Percentiles rank a stretch among this genome's conserved stretches.
These are phyloP conservation scores for Apiospora koreana DNA, from an alignment of 2,329 filamentous ascomycete species.

Conservation along the genomic window DNA sequence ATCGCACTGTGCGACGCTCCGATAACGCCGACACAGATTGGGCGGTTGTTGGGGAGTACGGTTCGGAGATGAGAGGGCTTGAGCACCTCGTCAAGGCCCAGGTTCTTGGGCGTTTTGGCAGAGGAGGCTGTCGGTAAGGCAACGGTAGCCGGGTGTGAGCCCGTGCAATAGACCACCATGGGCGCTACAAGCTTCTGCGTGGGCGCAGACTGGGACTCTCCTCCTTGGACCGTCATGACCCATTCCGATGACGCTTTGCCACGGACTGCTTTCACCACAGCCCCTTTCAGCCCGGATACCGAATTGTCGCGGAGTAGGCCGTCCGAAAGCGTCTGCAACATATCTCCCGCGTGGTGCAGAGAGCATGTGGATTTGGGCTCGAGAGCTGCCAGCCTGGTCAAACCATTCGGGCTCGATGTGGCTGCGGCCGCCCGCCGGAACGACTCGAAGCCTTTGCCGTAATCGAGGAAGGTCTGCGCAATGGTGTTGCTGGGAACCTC, in stretches of 20 bases:
- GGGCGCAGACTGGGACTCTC: neutral
- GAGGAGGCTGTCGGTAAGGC: constrained; percentile 15
- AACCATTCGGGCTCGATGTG: constrained; percentile 54
- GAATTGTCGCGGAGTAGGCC: constrained; percentile 42
- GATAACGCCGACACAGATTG: constrained; percentile 54
- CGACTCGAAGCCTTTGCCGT: constrained; percentile 23
- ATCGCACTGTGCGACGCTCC: constrained; percentile 66
- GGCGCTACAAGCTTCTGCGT: neutral
- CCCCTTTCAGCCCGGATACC: constrained; percentile 39
- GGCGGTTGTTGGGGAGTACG: constrained; percentile 36
- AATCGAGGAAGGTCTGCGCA: constrained; percentile 59
- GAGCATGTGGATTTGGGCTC: constrained; percentile 59
- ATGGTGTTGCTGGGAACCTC: constrained; percentile 66
- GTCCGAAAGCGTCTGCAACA: constrained; percentile 46
- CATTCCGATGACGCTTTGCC: neutral
- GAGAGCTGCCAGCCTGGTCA: constrained; percentile 52
- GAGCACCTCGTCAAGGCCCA: constrained; percentile 58
- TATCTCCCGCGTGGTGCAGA: constrained; percentile 58
- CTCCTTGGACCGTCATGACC: neutral
- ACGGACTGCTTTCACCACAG: constrained; percentile 27
- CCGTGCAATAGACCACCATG: constrained; percentile 25
- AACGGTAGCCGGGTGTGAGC: constrained; percentile 33
- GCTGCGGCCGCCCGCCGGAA: constrained; percentile 41
- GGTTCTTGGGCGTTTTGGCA: constrained; percentile 40
- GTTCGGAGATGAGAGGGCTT: constrained; percentile 50